These are phyloP conservation scores for Xylariaceae sp. DNA, from an alignment of 2,329 filamentous ascomycete species.

Conservation along the genomic window DNA sequence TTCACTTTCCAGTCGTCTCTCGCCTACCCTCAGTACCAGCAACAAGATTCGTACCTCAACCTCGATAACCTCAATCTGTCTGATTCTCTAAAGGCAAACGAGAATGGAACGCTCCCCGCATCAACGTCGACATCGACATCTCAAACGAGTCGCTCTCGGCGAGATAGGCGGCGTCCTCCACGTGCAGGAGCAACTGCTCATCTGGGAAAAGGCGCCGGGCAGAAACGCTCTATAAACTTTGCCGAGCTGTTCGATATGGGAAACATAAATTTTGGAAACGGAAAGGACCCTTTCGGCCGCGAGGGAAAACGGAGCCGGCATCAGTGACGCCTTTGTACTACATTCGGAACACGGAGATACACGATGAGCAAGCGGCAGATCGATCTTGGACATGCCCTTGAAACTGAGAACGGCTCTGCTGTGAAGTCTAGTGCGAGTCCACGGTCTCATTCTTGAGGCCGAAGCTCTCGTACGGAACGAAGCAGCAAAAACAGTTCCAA, in stretches of 20 bases:
- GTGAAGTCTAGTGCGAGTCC: too few relatives aligned
- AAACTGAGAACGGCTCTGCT: too few relatives aligned
- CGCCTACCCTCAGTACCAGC: slow-evolving; percentile 47
- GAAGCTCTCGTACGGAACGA: too few relatives aligned
- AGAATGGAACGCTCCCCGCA: slow-evolving; percentile 32
- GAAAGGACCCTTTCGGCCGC: slow-evolving; percentile 57
- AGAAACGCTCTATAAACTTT: slow-evolving; percentile 71
- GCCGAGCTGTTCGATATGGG: slow-evolving; percentile 74
- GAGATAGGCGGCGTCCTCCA: slow-evolving; percentile 25
- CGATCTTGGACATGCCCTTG: too few relatives aligned
- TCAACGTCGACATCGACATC: slow-evolving; percentile 26
- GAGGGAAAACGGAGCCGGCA: slow-evolving; percentile 52
- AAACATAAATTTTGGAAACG: slow-evolving; percentile 60
- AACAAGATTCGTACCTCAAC: slow-evolving; percentile 51
- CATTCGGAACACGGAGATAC: too few relatives aligned
- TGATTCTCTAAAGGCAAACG: slow-evolving; percentile 44
- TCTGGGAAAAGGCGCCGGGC: slow-evolving; percentile 63
- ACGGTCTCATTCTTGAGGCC: too few relatives aligned
- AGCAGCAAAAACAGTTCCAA: too few relatives aligned
- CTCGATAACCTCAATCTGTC: slow-evolving; percentile 61
- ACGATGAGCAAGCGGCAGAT: too few relatives aligned
- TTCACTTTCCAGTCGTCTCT: slow-evolving; percentile 71
- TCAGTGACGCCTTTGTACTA: slow-evolving; percentile 27
- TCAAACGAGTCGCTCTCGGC: slow-evolving; percentile 27
- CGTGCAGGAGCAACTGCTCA: slow-evolving; percentile 33